Conservation (phyloP, 2,329 filamentous ascomycete genomes). For the Diaporthe velutina region DNA sequence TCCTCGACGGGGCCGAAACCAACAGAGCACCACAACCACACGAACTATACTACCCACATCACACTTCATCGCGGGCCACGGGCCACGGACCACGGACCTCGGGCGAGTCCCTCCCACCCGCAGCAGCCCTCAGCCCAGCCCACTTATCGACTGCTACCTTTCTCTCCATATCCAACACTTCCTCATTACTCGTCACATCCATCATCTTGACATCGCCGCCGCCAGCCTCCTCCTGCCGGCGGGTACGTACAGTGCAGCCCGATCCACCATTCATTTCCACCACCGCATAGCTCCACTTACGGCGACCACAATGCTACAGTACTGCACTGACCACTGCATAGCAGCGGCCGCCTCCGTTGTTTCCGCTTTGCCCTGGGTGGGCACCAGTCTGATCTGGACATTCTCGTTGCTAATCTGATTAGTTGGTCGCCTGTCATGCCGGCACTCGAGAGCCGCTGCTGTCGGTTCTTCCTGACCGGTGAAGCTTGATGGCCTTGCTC, state of each 20-base stretch:
- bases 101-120: not conserved
- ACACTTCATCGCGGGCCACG: not conserved
- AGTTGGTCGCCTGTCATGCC: conserved; percentile 20
- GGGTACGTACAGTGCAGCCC: conserved; percentile 15
- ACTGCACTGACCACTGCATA: conserved; percentile 12
- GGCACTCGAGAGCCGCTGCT: conserved; percentile 12
- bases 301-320: not conserved
- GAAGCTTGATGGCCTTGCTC: conserved; percentile 1
- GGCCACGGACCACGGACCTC: not conserved
- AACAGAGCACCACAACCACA: conserved; percentile 1
- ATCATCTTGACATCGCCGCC: not conserved
- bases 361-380: not conserved
- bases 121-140: not conserved
- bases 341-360: conserved; percentile 9
- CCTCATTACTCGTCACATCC: not conserved
- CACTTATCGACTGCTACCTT: not conserved
- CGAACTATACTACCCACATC: not conserved
- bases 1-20: not conserved
- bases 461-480: conserved; percentile 23
- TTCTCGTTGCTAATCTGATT: conserved; percentile 1
- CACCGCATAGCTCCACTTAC: not conserved
- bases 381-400: conserved; percentile 22
- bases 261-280: not conserved
- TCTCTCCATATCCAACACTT: not conserved
- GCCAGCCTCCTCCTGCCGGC: not conserved